Conservation (phyloP, 805 yeast genomes). For the Candida sakaeoensis region DNA sequence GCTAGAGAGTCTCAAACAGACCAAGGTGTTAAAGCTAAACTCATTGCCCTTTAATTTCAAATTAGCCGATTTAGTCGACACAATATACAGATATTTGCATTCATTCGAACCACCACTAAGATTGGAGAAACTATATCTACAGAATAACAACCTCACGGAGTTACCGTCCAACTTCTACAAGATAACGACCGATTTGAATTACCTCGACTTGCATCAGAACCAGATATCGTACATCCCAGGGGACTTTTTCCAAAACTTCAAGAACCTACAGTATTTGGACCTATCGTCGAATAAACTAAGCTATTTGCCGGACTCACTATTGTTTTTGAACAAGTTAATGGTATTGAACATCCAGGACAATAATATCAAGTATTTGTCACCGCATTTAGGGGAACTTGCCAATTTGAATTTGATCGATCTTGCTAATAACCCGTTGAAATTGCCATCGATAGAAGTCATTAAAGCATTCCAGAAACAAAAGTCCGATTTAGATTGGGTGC, state of each 20-base stretch:
- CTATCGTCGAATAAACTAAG: constrained; percentile 53
- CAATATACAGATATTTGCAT: constrained; percentile 18
- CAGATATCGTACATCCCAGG: constrained; percentile 51
- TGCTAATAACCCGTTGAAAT: constrained; percentile 56
- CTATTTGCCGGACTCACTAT: constrained; percentile 43
- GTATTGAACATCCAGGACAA: constrained; percentile 63
- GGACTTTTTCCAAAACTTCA: constrained; percentile 29
- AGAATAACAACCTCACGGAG: constrained; percentile 44
- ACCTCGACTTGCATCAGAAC: constrained; percentile 66
- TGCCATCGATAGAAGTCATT: constrained; percentile 39
- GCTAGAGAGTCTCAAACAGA: constrained; percentile 18
- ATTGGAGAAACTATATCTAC: constrained; percentile 51
- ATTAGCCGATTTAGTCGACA: constrained; percentile 16
- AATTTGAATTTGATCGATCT: constrained; percentile 57
- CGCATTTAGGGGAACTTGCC: constrained; percentile 47
- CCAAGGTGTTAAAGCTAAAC: constrained; percentile 19
- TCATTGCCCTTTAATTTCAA: constrained; percentile 8
- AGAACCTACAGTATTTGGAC: constrained; percentile 60
- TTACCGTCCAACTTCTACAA: constrained; percentile 47
- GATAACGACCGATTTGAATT: constrained; percentile 44
- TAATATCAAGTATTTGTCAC: constrained; percentile 51
- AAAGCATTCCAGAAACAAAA: constrained; percentile 33
- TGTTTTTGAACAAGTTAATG: constrained; percentile 42
- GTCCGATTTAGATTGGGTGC: constrained; percentile 44
- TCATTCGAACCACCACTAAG: constrained; percentile 22